These are phyloP conservation scores for Lepraria neglecta DNA, from an alignment of 495 filamentous ascomycete species.

Conservation along the genomic window DNA sequence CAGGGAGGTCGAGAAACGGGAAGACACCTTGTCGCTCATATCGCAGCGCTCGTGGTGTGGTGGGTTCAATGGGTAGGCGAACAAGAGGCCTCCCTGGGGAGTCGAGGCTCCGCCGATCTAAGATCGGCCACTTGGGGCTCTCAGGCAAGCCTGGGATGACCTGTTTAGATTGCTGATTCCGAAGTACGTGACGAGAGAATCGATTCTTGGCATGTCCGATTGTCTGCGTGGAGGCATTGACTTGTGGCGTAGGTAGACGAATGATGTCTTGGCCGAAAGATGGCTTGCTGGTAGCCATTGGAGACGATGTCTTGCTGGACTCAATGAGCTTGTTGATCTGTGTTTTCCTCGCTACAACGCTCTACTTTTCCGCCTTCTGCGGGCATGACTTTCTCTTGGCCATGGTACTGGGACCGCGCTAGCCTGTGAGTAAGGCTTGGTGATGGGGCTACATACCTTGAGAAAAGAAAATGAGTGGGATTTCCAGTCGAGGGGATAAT, in stretches of 20 bases:
- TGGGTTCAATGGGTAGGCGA: slow-evolving; percentile 10
- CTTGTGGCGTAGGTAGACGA: slow-evolving; percentile 3
- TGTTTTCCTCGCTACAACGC: slow-evolving; percentile 1
- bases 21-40: slow-evolving; percentile 14
- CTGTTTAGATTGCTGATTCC: slow-evolving; percentile 1
- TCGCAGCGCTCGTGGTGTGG: slow-evolving; percentile 11
- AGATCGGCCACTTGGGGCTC: background rate
- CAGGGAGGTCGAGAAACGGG: slow-evolving; percentile 23
- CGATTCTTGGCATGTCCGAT: background rate
- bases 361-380: slow-evolving; percentile 3
- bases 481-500: background rate
- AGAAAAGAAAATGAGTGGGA: background rate
- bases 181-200: background rate
- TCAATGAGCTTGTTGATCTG: slow-evolving; percentile 17
- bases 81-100: slow-evolving; percentile 4
- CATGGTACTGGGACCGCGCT: background rate
- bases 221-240: background rate
- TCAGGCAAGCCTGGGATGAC: slow-evolving; percentile 6
- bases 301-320: background rate
- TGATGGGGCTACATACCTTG: background rate
- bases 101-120: background rate
- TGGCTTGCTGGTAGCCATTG: background rate
- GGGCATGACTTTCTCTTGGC: background rate
- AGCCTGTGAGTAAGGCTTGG: too few species aligned
- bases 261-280: background rate